phyloP scores from a whole-genome alignment of 1,284 basidiomycete species.

The Malassezia furfur region DNA sequence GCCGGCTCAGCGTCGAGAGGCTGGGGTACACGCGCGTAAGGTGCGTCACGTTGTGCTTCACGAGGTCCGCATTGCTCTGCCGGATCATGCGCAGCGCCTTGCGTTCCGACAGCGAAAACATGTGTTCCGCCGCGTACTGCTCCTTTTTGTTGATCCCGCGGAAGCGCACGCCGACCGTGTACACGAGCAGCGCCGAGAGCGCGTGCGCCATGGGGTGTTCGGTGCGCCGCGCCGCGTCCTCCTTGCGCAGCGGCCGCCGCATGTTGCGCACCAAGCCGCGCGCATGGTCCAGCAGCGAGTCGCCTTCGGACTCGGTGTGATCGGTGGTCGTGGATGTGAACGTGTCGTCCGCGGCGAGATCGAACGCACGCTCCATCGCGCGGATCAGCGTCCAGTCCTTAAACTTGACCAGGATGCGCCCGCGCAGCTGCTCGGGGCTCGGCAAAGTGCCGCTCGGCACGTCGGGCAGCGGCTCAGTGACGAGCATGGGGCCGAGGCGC shows the following conservation, averaged over 20 bases:
- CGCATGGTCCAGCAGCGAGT: slow-evolving; percentile 23
- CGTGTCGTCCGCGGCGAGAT: background rate
- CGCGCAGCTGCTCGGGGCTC: slow-evolving; percentile 75
- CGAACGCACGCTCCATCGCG: background rate
- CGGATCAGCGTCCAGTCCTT: slow-evolving; percentile 23
- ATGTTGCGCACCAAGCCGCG: slow-evolving; percentile 28
- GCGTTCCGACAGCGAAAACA: slow-evolving; percentile 85
- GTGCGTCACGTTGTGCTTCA: slow-evolving; percentile 80
- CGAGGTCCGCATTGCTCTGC: slow-evolving; percentile 55
- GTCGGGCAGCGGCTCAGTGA: slow-evolving; percentile 36
- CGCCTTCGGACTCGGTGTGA: slow-evolving; percentile 22
- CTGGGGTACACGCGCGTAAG: slow-evolving; percentile 83
- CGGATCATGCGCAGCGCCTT: slow-evolving; percentile 36
- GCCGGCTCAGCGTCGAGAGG: slow-evolving; percentile 54
- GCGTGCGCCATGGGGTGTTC: slow-evolving; percentile 58
- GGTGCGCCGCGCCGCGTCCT: background rate
- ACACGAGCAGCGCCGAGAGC: slow-evolving; percentile 71
- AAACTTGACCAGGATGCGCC: slow-evolving; percentile 70
- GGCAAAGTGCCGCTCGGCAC: slow-evolving; percentile 54
- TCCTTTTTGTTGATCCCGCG: slow-evolving; percentile 84
- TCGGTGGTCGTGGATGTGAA: slow-evolving; percentile 14
- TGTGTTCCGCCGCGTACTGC: slow-evolving; percentile 72
- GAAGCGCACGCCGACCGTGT: slow-evolving; percentile 91
- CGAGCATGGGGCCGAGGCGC: slow-evolving; percentile 66
- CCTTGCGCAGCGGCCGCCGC: slow-evolving; percentile 2